Evolutionary conservation across 225 moss, liverwort and hornwort species (phyloP).

Genomic region (Lunularia cruciata): DNA sequence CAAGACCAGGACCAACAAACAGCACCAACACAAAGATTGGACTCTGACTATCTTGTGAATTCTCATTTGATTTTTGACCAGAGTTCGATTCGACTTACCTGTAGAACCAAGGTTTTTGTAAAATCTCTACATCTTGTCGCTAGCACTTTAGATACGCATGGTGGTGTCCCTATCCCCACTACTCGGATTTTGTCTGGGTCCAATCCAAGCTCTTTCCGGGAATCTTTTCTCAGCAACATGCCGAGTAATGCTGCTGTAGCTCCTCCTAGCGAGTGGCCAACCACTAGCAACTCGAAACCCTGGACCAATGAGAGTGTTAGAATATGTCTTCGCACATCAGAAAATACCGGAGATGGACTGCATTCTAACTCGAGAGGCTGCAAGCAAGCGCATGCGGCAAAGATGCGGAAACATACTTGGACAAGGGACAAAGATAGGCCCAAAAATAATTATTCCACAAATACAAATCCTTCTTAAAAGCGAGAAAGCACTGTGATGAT

Average conservation of each 20-base stretch:
- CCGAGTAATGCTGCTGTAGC: conserved; percentile 76
- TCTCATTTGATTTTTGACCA: not conserved
- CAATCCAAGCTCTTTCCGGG: conserved; percentile 59
- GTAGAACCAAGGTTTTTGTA: conserved; percentile 76
- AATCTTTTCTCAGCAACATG: conserved; percentile 62
- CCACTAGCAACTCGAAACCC: conserved; percentile 71
- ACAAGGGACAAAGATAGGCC: no score
- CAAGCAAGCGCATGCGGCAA: no score
- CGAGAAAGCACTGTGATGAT: no score
- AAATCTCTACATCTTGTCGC: conserved; percentile 62
- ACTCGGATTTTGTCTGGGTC: conserved; percentile 58
- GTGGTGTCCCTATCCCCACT: conserved; percentile 78
- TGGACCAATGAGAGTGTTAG: no score
- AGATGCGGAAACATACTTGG: no score
- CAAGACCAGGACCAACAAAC: not conserved
- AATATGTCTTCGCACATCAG: no score
- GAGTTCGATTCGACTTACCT: conserved; percentile 44
- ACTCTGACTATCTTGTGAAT: no score
- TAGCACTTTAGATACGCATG: conserved; percentile 82
- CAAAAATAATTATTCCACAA: no score
- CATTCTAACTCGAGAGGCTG: no score
- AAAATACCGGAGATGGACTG: no score
- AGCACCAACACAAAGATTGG: no score
- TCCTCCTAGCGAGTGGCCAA: conserved; percentile 91
- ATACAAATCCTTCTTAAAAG: no score